Conservation (phyloP, 2,329 filamentous ascomycete genomes). For the Pseudogymnoascus sp. region DNA sequence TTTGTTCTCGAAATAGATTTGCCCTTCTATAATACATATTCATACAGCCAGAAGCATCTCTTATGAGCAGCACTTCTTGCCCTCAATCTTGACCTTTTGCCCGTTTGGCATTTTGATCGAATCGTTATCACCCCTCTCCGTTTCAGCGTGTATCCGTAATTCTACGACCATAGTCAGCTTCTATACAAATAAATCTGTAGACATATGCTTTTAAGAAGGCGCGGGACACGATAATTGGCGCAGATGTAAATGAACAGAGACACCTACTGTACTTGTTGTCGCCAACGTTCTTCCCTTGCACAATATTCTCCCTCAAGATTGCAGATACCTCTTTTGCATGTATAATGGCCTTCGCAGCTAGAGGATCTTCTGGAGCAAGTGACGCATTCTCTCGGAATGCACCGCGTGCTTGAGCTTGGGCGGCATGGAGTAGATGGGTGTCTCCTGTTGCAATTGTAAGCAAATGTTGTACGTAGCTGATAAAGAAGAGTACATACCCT, state of each 20-base stretch:
- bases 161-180: constrained; percentile 45
- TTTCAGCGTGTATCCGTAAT: constrained; percentile 82
- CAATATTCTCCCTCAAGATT: constrained; percentile 75
- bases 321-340: constrained; percentile 78
- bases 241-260: background rate
- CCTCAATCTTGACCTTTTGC: constrained; percentile 28
- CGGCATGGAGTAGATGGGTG: constrained; percentile 57
- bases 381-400: constrained; percentile 64
- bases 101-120: constrained; percentile 59
- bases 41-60: background rate
- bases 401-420: constrained; percentile 63
- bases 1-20: background rate
- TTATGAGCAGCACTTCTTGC: constrained; percentile 23
- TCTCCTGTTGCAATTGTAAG: constrained; percentile 53
- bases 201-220: background rate
- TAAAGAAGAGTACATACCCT: constrained; percentile 48
- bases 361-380: constrained; percentile 50
- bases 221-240: background rate
- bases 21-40: constrained; percentile 3
- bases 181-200: background rate
- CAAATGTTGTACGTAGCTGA: background rate
- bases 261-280: constrained; percentile 55
- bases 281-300: constrained; percentile 63
- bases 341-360: constrained; percentile 57
- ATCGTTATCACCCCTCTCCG: constrained; percentile 88